These are phyloP conservation scores for Hypomontagnella submonticulosa DNA, from an alignment of 495 filamentous ascomycete species.

Conservation along the genomic window DNA sequence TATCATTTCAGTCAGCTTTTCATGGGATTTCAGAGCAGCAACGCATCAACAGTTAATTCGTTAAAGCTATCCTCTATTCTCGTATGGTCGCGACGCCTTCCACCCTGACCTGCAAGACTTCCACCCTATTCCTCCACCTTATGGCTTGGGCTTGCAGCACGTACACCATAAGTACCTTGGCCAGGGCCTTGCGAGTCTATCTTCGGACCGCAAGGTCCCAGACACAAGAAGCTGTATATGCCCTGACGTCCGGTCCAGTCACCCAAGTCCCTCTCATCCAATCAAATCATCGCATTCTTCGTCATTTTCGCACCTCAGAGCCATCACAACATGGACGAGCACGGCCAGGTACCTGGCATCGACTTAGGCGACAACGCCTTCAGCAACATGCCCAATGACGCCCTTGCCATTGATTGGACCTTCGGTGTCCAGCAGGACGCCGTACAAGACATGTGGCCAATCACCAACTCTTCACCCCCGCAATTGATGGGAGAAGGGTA, in stretches of 20 bases:
- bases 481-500: conserved; percentile 2
- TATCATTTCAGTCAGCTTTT: no score
- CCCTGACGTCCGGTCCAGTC: not conserved
- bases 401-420: not conserved
- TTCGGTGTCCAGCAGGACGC: not conserved
- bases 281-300: not conserved
- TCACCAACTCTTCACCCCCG: not conserved
- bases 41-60: no score
- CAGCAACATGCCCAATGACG: not conserved
- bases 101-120: conserved; percentile 4
- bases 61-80: not conserved
- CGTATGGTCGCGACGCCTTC: not conserved
- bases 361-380: not conserved
- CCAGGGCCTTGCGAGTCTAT: not conserved
- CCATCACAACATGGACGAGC: conserved; percentile 1
- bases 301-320: not conserved
- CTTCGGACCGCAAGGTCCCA: not conserved
- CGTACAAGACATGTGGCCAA: conserved; percentile 1
- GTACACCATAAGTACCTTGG: conserved; percentile 16
- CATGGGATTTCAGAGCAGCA: no score
- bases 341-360: conserved; percentile 7
- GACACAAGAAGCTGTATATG: conserved; percentile 5
- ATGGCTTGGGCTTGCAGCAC: not conserved
- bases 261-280: not conserved
- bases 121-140: conserved; percentile 11